Evolutionary conservation across 192 early-diverging fungal species (phyloP).

Genomic region (Oehlia diaphana): DNA sequence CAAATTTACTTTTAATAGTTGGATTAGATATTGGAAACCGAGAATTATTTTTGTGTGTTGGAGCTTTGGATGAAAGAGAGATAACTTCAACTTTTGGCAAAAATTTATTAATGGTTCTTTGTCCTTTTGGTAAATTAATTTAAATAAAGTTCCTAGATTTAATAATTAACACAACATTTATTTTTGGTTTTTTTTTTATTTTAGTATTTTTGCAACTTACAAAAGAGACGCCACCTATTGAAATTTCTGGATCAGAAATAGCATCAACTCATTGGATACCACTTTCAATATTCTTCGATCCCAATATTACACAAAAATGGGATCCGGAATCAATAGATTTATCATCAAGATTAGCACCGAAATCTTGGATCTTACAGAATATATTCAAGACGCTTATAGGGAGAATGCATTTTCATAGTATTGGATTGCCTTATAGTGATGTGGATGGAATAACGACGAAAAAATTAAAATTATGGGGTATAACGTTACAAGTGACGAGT

Average conservation of each 20-base stretch:
- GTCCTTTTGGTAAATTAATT: conserved; percentile 42
- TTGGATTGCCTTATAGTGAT: conserved; percentile 38
- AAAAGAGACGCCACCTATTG: conserved; percentile 37
- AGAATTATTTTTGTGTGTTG: conserved; percentile 37
- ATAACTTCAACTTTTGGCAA: conserved; percentile 47
- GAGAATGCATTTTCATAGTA: conserved; percentile 40
- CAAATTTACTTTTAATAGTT: conserved; percentile 14
- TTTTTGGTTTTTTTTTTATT: neutral
- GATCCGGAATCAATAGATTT: conserved; percentile 44
- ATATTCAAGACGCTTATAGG: conserved; percentile 42
- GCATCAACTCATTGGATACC: conserved; percentile 46
- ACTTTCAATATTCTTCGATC: conserved; percentile 40
- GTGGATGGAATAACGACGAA: neutral
- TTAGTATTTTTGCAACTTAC: conserved; percentile 47
- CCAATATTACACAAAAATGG: conserved; percentile 36
- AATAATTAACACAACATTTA: conserved; percentile 17
- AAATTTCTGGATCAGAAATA: conserved; percentile 44
- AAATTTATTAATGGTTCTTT: conserved; percentile 46
- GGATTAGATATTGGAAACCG: conserved; percentile 42
- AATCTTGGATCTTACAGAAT: conserved; percentile 33
- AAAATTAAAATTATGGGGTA: conserved; percentile 39
- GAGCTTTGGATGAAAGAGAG: conserved; percentile 46
- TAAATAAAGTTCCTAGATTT: neutral
- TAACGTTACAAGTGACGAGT: conserved; percentile 48
- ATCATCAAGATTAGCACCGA: conserved; percentile 40